A percentile compares a stretch with the other conserved stretches of the same genome.
Conservation (phyloP, 192 early-diverging fungal genomes). For the Phycomyces nitens region DNA sequence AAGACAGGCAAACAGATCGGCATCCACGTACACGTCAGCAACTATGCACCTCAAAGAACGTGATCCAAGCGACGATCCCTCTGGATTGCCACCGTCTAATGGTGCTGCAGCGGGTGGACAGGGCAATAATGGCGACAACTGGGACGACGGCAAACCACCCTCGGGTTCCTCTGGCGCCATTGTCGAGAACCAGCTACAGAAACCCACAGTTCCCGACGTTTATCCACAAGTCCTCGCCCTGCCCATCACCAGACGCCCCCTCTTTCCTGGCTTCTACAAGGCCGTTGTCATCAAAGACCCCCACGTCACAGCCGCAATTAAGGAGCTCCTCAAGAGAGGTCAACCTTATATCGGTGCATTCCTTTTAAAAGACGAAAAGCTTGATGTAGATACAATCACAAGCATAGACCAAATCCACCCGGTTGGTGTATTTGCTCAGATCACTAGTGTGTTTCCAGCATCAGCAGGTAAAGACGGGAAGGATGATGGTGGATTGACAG, state of each 20-base stretch:
- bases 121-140: constrained; percentile 30
- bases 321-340: constrained; percentile 84
- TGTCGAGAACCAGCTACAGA: constrained; percentile 63
- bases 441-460: constrained; percentile 91
- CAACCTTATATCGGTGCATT: constrained; percentile 98
- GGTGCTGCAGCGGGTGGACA: constrained; percentile 7
- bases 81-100: constrained; percentile 15
- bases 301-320: constrained; percentile 85
- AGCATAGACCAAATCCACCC: constrained; percentile 74
- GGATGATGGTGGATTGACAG: constrained; percentile 81
- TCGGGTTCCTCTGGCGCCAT: constrained; percentile 39
- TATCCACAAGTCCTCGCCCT: constrained; percentile 94
- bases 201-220: constrained; percentile 81
- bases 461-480: constrained; percentile 22
- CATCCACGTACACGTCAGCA: background rate
- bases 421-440: constrained; percentile 96
- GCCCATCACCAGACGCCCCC: constrained; percentile 86
- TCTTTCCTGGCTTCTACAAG: constrained; percentile 99
- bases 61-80: constrained; percentile 28
- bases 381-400: constrained; percentile 80
- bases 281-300: constrained; percentile 96
- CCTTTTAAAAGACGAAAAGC: constrained; percentile 86
- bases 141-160: constrained; percentile 26
- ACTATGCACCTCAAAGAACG: constrained; percentile 14
- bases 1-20: constrained; percentile 2